A percentile compares a stretch with the other conserved stretches of the same genome.
phyloP scores from a whole-genome alignment of 331 rosid species.

The Stylosanthes scabra region DNA sequence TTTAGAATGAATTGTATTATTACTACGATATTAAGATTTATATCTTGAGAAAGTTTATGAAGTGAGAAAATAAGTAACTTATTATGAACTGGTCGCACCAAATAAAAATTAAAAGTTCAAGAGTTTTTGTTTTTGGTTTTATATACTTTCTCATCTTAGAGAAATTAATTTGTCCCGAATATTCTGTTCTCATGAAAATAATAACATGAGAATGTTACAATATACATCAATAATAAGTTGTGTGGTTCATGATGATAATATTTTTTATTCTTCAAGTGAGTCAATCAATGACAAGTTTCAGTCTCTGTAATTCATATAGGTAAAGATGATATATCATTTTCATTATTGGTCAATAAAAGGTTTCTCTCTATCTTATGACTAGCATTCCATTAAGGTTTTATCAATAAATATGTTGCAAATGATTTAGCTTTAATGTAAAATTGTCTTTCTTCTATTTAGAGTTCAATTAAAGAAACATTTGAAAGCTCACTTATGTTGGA shows the following conservation, averaged over 20 bases:
- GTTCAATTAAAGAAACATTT: background rate
- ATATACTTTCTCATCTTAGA: too few species aligned
- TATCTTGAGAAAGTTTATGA: too few species aligned
- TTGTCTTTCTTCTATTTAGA: background rate
- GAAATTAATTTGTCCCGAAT: too few species aligned
- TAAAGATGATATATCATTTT: background rate
- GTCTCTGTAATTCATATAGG: background rate
- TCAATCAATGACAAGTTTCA: background rate
- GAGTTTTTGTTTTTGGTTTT: too few species aligned
- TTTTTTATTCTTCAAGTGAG: constrained; percentile 49
- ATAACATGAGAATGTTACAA: background rate
- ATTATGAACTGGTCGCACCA: too few species aligned
- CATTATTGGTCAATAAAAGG: background rate
- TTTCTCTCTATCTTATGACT: constrained; percentile 13
- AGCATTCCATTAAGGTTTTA: too few species aligned
- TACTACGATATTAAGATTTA: background rate
- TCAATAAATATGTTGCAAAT: background rate
- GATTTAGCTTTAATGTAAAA: background rate
- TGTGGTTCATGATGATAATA: constrained; percentile 1
- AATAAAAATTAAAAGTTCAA: too few species aligned
- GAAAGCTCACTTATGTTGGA: background rate
- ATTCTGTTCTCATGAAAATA: background rate
- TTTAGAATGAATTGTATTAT: background rate
- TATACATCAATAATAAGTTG: background rate
- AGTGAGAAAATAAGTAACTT: too few species aligned